Base-by-base conservation (phyloP, 2,329 filamentous ascomycete genomes). In the Colletotrichum lentis region DNA sequence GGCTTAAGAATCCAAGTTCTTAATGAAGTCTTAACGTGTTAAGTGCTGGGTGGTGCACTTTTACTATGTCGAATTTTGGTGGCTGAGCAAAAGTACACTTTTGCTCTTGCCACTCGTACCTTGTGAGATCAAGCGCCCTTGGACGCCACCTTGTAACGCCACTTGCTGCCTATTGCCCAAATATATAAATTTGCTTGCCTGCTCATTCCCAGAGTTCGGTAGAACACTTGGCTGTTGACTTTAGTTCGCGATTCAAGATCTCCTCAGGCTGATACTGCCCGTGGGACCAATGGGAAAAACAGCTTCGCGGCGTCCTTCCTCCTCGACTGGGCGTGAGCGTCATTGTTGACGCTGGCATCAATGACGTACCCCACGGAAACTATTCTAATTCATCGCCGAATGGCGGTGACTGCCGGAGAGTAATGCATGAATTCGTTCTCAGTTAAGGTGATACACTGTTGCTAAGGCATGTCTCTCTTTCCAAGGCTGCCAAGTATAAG, bases 161-260 rank as follows among this genome's bases (percentile, higher is more conserved):
- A 18, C 41, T 43, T 43, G 14, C 27, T 31, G 27, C 27, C 27
- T 31, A 0, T 31, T 31, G 6, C 27, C 16, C 39, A 16, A 10
- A n/a, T 43, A 1, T 7, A n/a, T 43, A 43, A 18, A 43, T 43
- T n/a, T 43, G 2, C 41, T 43, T 43, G 16, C 5, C 41, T 43
- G 6, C 41, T 43, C 16, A n/a, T 8, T 43, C 16, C 41, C 16
- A 43, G 0, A n/a, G 24, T 43, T n/a, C 5, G 41, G n/a, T n/a
- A 16, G 4, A 16, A 43, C 14, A 43, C 1, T 6, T 43, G 16
- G 41, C 16, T 43, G 41, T 43, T 43, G 16, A 5, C 41, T 99
- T 79, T 99, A 99, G 94, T 99, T 99, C 91, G 96, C 96, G 83
- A 92, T 99, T 92, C 99, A 99, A 94, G 96, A 99, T 88, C 99